Base-by-base conservation (phyloP, 352 stramenopile genomes). In the Heterotrichella gracilis region DNA sequence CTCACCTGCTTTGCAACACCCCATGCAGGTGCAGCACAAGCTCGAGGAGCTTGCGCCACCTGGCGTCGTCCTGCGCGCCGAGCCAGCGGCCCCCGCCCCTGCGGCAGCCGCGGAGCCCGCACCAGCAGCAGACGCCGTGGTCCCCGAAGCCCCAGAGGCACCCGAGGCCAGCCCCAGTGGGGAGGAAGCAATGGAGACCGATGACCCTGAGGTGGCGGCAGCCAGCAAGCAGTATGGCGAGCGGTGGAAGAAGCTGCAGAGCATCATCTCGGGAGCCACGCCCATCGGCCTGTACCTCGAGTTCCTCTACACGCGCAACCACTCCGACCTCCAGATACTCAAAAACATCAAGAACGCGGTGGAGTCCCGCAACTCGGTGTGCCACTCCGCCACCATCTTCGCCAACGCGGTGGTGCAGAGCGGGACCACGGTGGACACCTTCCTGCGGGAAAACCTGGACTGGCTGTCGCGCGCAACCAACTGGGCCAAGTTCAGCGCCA, bases 401-500 rank as follows among this genome's bases (percentile, higher is more conserved):
- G 82, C 88, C 32, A 87, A 98, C 80, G 84, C 81, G 9, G 95
- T 94, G 77, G 86, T 97, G 80, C 89, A 97, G 78, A 78, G 83
- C 24, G 91, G 93, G n/a, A 98, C 91, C 22, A 96, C 89, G 9
- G 88, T 88, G 70, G 92, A 98, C 78, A 78, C 79, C 4, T 98
- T 98, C 75, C 76, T 98, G 72, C 84, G 92, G 25, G 87, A 98
- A 72, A 94, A 98, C 80, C 81, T 97, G 13, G 90, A 97, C 71
- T 99, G 91, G 90, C 86, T 99, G 71, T 92, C 88, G 22, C 95
- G 96, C 74, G 90, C 92, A 3, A 92, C 83, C 68, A 96, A 97
- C 80, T 99, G 93, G 92, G 89, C 90, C 68, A 96, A 98, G 79
- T 99, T 98, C 74, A 95, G 87, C 2, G 89, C 91, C 20, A 97